Evolutionary conservation across 192 early-diverging fungal genomes (phyloP).

Genomic region (Phycomyces nitens): DNA sequence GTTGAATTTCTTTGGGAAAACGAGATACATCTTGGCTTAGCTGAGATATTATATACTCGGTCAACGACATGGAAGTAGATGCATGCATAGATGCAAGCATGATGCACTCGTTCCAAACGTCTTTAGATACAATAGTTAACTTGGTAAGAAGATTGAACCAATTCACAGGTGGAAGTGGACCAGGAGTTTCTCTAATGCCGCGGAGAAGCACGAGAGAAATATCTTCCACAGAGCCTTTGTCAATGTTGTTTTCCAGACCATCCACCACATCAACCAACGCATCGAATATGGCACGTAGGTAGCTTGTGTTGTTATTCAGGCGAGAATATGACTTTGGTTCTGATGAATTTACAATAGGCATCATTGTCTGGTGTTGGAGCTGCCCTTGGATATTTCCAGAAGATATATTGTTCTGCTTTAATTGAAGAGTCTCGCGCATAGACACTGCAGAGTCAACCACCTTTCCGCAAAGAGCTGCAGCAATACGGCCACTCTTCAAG

Average conservation of each 20-base stretch:
- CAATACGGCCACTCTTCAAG: constrained; percentile 47
- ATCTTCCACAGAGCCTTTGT: background rate
- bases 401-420: background rate
- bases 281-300: constrained; percentile 50
- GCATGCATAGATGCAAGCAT: constrained; percentile 45
- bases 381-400: background rate
- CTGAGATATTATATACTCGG: constrained; percentile 46
- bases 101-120: constrained; percentile 22
- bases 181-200: constrained; percentile 28
- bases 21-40: constrained; percentile 9
- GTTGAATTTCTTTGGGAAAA: constrained; percentile 10
- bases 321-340: constrained; percentile 51
- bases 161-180: constrained; percentile 50
- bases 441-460: constrained; percentile 25
- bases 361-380: background rate
- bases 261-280: constrained; percentile 26
- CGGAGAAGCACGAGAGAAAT: constrained; percentile 26
- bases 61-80: constrained; percentile 43
- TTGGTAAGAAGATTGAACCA: constrained; percentile 46
- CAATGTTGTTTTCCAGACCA: constrained; percentile 8
- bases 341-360: constrained; percentile 28
- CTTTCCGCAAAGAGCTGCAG: constrained; percentile 41
- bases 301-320: constrained; percentile 42
- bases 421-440: constrained; percentile 16
- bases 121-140: constrained; percentile 17